phyloP scores from a whole-genome alignment of 441 rosid species.

The Jatropha multifida region DNA sequence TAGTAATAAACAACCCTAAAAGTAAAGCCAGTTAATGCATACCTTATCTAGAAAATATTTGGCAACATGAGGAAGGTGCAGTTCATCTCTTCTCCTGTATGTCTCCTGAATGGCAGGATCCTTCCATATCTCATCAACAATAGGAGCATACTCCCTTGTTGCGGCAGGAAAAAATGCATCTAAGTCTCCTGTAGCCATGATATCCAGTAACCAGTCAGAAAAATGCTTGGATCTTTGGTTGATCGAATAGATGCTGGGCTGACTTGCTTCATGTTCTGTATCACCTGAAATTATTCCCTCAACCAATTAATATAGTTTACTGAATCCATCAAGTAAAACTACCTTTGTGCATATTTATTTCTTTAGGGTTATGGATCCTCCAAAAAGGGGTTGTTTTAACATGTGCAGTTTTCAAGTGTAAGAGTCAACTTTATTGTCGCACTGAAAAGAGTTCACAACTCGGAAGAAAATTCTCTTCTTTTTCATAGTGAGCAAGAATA shows the following conservation, averaged over 20 bases:
- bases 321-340: background rate
- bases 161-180: conserved; percentile 97
- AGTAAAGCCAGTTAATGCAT: conserved; percentile 12
- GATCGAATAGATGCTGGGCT: conserved; percentile 59
- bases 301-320: conserved; percentile 15
- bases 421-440: background rate
- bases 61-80: conserved; percentile 83
- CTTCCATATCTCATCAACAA: conserved; percentile 94
- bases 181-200: conserved; percentile 87
- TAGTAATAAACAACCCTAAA: background rate
- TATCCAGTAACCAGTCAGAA: conserved; percentile 92
- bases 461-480: background rate
- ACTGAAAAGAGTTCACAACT: background rate
- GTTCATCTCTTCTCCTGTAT: conserved; percentile 74
- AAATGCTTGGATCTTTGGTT: conserved; percentile 84
- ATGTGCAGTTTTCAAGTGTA: background rate
- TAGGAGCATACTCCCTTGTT: conserved; percentile 91
- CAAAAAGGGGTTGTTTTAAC: background rate
- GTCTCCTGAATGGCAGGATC: conserved; percentile 91
- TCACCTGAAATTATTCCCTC: conserved; percentile 27
- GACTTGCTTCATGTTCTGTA: conserved; percentile 22
- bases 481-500: background rate
- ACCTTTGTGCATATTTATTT: background rate
- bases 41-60: conserved; percentile 87
- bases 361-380: background rate